Evolutionary conservation across 352 stramenopile species (phyloP), one percentile per base, ranked within the genome.

Genomic region (Globisporangium acanthophoron): DNA sequence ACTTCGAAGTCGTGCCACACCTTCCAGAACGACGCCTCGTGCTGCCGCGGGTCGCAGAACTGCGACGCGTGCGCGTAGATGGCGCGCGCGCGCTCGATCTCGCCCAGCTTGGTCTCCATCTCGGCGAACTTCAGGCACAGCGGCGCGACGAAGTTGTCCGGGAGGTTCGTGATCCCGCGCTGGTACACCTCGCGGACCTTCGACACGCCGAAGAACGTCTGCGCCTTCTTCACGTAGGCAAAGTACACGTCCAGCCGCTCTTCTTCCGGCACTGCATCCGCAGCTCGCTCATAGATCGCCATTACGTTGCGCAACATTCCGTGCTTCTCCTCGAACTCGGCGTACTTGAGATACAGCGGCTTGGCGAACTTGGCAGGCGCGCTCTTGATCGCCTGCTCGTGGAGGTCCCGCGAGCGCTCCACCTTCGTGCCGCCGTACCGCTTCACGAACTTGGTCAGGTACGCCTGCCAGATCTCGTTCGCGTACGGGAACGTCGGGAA

Each of bases 141-240:
- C 20, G 91, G 73, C 12, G 84, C 73, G 0, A 98, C 90, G 15
- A 85, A 83, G 37, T 86, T 87, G 67, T 99, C 97, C 3, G 88
- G 67, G 11, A 99, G 78, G 45, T 89, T 88, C 33, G 91, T 79
- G 48, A 99, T 96, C 2, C 96, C 98, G 20, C 85, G 73, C 66
- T 99, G 91, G 63, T 99, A 99, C 39, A 99, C 92, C n/a, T 96
- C 83, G 31, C 98, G 86, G 29, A 97, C 96, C 44, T 97, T 97
- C 7, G 92, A 94, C 2, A 98, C 85, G 13, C 98, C 98, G 56
- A 98, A 97, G 61, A 98, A 98, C 63, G 96, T 90, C 54, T 97
- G 92, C 3, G 96, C 95, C 72, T 97, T 97, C 58, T 92, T 90
- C 29, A 99, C 85, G 64, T 98, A 99, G 3, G 94, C 75, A 18